phyloP scores from a whole-genome alignment of 257 asterid species.

The Cruciata laevipes region DNA sequence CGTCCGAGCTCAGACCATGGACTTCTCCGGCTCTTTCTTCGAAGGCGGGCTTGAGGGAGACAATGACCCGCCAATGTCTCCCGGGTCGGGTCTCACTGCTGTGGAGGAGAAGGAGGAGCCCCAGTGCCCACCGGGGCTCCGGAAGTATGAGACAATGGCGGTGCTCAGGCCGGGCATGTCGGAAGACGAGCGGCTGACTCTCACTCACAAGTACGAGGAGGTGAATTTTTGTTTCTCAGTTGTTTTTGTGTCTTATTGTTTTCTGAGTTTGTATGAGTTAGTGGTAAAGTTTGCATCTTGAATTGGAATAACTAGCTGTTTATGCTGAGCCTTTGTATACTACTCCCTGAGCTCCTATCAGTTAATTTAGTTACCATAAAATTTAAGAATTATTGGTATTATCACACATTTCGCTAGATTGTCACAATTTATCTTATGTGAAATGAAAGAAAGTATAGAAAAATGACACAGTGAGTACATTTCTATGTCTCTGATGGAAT shows the following conservation, averaged over 20 bases:
- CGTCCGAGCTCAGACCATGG: slow-evolving; percentile 32
- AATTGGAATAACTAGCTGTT: neutral
- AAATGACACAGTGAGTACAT: neutral
- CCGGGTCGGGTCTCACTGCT: slow-evolving; percentile 56
- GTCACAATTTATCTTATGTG: no score
- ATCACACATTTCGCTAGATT: neutral
- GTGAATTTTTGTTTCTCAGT: slow-evolving; percentile 22
- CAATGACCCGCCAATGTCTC: slow-evolving; percentile 35
- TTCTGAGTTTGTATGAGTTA: neutral
- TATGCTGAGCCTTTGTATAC: neutral
- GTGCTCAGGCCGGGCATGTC: slow-evolving; percentile 92
- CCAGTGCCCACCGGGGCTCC: slow-evolving; percentile 89
- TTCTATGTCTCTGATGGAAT: neutral
- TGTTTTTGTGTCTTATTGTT: neutral
- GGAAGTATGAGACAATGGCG: slow-evolving; percentile 80
- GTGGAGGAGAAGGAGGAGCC: slow-evolving; percentile 79
- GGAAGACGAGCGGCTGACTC: slow-evolving; percentile 86
- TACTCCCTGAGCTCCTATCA: no score
- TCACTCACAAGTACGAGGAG: slow-evolving; percentile 92
- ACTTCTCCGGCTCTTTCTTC: slow-evolving; percentile 47
- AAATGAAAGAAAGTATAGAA: neutral
- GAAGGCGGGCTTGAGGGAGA: slow-evolving; percentile 55
- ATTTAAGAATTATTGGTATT: neutral
- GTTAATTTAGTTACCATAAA: no score
- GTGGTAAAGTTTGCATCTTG: neutral